Evolutionary conservation across 176 grass and related monocot species (phyloP), one percentile per base, ranked within the genome.

Genomic region (Cenchrus americanus): DNA sequence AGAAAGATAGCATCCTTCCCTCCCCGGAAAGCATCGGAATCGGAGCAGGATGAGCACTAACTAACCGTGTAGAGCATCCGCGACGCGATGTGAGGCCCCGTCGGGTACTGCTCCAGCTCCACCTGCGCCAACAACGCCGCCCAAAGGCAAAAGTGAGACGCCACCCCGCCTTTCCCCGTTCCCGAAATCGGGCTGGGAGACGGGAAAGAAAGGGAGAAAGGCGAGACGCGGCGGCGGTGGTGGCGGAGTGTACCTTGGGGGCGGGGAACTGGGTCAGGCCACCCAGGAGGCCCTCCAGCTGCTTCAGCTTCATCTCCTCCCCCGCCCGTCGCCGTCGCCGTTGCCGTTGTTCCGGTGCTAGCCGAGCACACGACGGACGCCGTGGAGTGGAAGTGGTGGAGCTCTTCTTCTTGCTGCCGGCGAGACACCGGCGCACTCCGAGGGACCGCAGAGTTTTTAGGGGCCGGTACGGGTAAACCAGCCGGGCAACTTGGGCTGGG

Each of bases 81-180:
- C 41, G 96, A 98, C 43, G 96, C 96, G 72, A 98, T 98, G 82
- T 95, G 96, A 44, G 93, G 77, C 64, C 96, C 91, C 73, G 96
- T 98, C 8, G 93, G 89, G 26, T 98, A 98, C 78, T 98, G 96
- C 83, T 98, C 96, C 93, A 98, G 87, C 71, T 94, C 96, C 63
- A 95, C 80, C 93, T 98, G 80, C 77, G 79, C 62, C 27, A 23
- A 50, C 53, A 60, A 12, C 19, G 13, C 62, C 62, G 1, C 6
- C 46, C 54, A 34, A 9, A 21, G 61, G 62, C 30, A 81, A 69
- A 85, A 11, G 47, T 76, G 44, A 42, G 4, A n/a, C 34, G 64
- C 69, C 64, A 24, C 47, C 23, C 32, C 22, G 19, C 44, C 22
- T 49, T 23, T 12, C 37, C 26, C 61, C 19, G n/a, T 7, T 34